These are phyloP conservation scores for Naganishia onofrii DNA, from an alignment of 768 basidiomycete species.

Conservation along the genomic window DNA sequence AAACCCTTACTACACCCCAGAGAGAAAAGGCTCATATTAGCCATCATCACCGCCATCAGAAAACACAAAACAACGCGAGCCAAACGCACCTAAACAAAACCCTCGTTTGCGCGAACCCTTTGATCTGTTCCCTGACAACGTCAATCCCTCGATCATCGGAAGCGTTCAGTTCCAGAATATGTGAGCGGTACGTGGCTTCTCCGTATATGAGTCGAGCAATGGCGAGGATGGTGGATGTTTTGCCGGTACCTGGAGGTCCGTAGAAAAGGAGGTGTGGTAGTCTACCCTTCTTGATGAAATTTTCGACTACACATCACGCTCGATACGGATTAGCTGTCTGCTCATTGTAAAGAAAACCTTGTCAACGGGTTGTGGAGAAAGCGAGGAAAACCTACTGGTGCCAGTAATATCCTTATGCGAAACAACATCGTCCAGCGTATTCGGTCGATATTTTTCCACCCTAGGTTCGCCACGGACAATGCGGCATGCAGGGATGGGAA, in stretches of 20 bases:
- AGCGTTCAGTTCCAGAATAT: conserved; percentile 95
- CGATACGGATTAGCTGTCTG: no score
- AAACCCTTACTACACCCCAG: conserved; percentile 73
- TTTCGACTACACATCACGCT: conserved; percentile 87
- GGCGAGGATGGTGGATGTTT: conserved; percentile 94
- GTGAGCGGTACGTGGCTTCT: conserved; percentile 68
- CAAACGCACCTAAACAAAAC: conserved; percentile 61
- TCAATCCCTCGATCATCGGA: conserved; percentile 98
- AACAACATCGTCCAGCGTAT: conserved; percentile 86
- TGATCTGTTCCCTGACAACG: conserved; percentile 97
- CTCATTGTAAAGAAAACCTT: no score
- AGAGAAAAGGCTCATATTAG: not conserved
- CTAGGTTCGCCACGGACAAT: no score
- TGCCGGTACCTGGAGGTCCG: conserved; percentile 94
- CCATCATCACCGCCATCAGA: not conserved
- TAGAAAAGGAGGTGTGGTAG: conserved; percentile 94
- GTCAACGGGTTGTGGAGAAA: no score
- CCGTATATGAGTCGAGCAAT: conserved; percentile 95
- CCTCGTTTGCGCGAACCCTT: conserved; percentile 94
- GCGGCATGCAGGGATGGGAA: no score
- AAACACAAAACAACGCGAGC: not conserved
- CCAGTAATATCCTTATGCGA: conserved; percentile 92
- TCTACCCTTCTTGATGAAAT: conserved; percentile 91
- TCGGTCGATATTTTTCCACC: conserved; percentile 98
- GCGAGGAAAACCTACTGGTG: conserved; percentile 89